Base-by-base conservation (phyloP, 192 early-diverging fungal species). In the Backusella sp. region DNA sequence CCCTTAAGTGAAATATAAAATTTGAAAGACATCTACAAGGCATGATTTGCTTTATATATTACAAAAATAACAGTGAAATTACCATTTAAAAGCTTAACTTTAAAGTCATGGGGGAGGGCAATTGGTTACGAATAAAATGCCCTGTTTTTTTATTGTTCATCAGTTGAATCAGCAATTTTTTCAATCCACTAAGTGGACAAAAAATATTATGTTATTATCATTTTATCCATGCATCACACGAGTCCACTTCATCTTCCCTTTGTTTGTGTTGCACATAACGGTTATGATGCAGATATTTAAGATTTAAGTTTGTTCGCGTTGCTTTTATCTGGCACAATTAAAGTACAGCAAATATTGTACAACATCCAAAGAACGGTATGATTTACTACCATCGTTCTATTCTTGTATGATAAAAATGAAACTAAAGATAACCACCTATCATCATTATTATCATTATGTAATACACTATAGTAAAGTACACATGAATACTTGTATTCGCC, bases 1-100 rank as follows among this genome's bases (percentile, higher is more conserved):
- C 53, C 53, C 53, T 56, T 56, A n/a, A 56, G 53, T 56, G 53
- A 11, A 56, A 56, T 56, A 26, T 56, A 56, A n/a, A 56, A 56
- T 56, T 56, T 56, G 53, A 56, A 56, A 56, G 53, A 21, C 53
- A 56, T 21, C 53, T 56, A 56, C 19, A n/a, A 56, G 53, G 53
- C 53, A 56, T 56, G 9, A 56, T 44, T 44, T 14, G 42, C 14
- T 17, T 44, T 44, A 23, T 21, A 56, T 21, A 56, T 21, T 21
- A 21, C n/a, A 56, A 56, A 56, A 53, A n/a, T 56, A n/a, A 56
- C 53, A 56, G 21, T 56, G n/a, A 12, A 21, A 21, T n/a, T 44
- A 44, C 42, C 14, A 44, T 44, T 44, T 17, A 44, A 21, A 56
- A 21, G 21, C n/a, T 56, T 56, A 56, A 56, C 23, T 56, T n/a